A percentile compares a stretch with the other conserved stretches of the same genome.
phyloP scores from a whole-genome alignment of 306 rosid species.

The Cicer judaicum region DNA sequence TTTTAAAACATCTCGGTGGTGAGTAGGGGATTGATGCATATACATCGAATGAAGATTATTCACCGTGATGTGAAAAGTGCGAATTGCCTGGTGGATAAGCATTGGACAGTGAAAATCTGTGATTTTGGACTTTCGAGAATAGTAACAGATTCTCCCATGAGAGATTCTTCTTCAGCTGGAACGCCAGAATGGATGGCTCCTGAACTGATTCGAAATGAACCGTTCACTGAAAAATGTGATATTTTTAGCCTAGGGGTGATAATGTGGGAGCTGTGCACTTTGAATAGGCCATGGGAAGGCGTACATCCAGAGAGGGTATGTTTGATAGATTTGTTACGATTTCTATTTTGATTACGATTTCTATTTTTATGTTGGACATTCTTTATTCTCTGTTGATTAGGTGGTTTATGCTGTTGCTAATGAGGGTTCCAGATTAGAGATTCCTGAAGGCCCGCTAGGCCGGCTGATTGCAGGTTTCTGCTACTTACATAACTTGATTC shows the following conservation, averaged over 20 bases:
- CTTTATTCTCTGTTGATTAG: conserved; percentile 53
- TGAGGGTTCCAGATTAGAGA: conserved; percentile 84
- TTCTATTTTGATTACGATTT: not conserved
- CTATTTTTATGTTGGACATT: conserved; percentile 28
- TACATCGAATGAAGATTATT: conserved; percentile 95
- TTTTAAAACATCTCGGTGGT: conserved; percentile 38
- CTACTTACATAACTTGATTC: conserved; percentile 6
- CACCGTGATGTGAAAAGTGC: conserved; percentile 98
- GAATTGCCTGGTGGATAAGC: conserved; percentile 93
- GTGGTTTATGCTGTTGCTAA: conserved; percentile 89
- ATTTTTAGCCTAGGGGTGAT: conserved; percentile 93
- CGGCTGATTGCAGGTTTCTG: conserved; percentile 78
- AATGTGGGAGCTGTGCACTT: conserved; percentile 97
- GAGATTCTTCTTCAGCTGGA: conserved; percentile 86
- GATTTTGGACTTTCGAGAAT: conserved; percentile 97
- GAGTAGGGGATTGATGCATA: conserved; percentile 93
- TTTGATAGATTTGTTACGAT: not conserved
- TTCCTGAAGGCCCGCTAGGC: conserved; percentile 94
- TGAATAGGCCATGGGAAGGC: conserved; percentile 94
- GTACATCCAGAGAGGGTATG: conserved; percentile 88
- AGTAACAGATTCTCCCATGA: conserved; percentile 63
- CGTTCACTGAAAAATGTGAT: conserved; percentile 92
- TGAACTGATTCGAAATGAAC: conserved; percentile 89
- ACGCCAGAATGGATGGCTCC: conserved; percentile 99
- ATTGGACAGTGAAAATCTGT: conserved; percentile 91